phyloP scores from a whole-genome alignment of 1,139 yeast species.

The Hemisphaericaspora xylanilytica region DNA sequence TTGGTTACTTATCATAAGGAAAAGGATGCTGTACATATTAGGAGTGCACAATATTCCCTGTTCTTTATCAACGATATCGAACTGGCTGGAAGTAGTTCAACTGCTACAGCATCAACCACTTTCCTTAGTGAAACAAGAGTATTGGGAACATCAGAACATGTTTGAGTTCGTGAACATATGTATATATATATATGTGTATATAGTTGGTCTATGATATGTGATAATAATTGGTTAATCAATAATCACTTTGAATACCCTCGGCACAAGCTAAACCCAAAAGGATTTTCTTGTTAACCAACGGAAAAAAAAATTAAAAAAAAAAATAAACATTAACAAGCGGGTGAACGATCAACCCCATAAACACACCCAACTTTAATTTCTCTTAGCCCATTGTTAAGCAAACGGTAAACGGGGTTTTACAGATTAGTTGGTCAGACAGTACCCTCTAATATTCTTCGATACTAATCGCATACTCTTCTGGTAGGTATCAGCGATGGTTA shows the following conservation, averaged over 20 bases:
- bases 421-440: not conserved
- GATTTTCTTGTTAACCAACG: too few species aligned
- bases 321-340: too few species aligned
- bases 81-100: not conserved
- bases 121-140: conserved; percentile 12
- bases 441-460: not conserved
- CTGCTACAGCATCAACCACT: not conserved
- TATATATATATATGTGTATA: too few species aligned
- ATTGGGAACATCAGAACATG: conserved; percentile 9
- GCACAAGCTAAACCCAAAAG: too few species aligned
- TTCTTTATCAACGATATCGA: conserved; percentile 29
- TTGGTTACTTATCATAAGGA: conserved; percentile 56
- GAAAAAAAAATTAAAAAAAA: too few species aligned
- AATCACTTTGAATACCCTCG: too few species aligned
- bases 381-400: too few species aligned
- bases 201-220: too few species aligned
- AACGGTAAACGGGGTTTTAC: too few species aligned
- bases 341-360: too few species aligned
- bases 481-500: conserved; percentile 1
- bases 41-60: conserved; percentile 41
- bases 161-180: not conserved
- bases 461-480: not conserved
- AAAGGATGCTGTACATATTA: conserved; percentile 47
- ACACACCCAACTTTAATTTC: too few species aligned
- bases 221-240: too few species aligned